Conservation (phyloP, 78 protist species). For the Speleostelium caveatum region DNA sequence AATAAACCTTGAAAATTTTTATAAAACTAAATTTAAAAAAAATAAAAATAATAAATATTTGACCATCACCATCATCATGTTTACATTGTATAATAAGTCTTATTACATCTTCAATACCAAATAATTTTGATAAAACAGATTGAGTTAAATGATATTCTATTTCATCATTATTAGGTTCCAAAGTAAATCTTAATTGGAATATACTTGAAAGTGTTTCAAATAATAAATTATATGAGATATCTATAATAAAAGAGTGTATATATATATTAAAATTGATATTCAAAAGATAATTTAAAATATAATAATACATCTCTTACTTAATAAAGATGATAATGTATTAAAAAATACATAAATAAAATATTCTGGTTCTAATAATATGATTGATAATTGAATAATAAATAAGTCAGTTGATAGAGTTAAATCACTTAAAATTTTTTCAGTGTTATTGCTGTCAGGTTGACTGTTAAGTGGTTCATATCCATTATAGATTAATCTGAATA, state of each 20-base stretch:
- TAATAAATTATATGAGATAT: no score
- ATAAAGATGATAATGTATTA: conserved; percentile 24
- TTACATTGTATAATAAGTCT: no score
- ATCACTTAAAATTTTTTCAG: conserved; percentile 36
- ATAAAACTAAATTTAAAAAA: no score
- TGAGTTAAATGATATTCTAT: neutral
- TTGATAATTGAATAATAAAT: conserved; percentile 15
- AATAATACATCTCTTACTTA: no score
- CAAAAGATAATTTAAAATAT: no score
- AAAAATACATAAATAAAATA: conserved; percentile 29
- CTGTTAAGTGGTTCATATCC: conserved; percentile 21
- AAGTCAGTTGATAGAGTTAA: conserved; percentile 29
- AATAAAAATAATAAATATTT: no score
- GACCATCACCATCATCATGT: no score
- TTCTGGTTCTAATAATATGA: conserved; percentile 27
- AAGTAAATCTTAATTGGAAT: no score
- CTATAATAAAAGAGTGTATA: no score
- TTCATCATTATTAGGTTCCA: neutral
- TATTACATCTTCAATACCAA: neutral
- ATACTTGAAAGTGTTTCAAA: no score
- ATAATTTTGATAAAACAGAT: neutral
- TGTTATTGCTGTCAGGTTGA: neutral
- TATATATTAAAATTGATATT: conserved; percentile 10
- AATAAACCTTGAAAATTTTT: no score
- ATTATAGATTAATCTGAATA: conserved; percentile 40